Percentiles rank a stretch among this genome's conserved stretches.
Evolutionary conservation across 2,329 filamentous ascomycete genomes (phyloP).

Genomic region (Grosmannia penicillata): DNA sequence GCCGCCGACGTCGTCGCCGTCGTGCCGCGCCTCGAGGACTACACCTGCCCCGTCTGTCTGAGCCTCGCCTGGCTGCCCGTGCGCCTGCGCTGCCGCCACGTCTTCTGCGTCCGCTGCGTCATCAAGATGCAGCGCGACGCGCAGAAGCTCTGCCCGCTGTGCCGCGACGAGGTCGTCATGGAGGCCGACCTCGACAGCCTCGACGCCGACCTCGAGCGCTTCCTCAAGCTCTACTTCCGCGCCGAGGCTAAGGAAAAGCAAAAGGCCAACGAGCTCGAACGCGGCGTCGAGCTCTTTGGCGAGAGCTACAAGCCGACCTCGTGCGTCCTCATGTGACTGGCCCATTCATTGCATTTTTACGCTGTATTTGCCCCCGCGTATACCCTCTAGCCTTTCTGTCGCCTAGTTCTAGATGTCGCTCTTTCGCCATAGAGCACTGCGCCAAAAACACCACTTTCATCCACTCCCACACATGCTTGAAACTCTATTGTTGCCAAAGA

Average conservation of each 20-base stretch:
- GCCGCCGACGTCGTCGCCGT: conserved; percentile 55
- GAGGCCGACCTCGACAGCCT: conserved; percentile 56
- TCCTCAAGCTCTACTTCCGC: conserved; percentile 63
- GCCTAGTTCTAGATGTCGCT: too few species aligned
- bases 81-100: conserved; percentile 57
- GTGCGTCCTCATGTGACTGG: conserved; percentile 44
- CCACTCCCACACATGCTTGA: too few species aligned
- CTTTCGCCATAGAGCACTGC: too few species aligned
- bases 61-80: conserved; percentile 69
- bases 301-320: conserved; percentile 44
- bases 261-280: conserved; percentile 57
- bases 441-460: too few species aligned
- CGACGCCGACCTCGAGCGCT: conserved; percentile 52
- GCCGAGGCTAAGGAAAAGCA: conserved; percentile 54
- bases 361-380: too few species aligned
- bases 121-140: conserved; percentile 62
- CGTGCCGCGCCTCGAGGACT: conserved; percentile 74
- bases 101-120: conserved; percentile 75
- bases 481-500: too few species aligned
- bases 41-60: conserved; percentile 68
- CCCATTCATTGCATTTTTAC: background rate
- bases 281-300: conserved; percentile 59
- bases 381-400: too few species aligned
- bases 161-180: conserved; percentile 56
- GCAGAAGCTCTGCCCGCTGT: conserved; percentile 60